Evolutionary conservation across 2,329 filamentous ascomycete genomes (phyloP), one percentile per base, ranked within the genome.

Genomic region (Elsinoe perseae): DNA sequence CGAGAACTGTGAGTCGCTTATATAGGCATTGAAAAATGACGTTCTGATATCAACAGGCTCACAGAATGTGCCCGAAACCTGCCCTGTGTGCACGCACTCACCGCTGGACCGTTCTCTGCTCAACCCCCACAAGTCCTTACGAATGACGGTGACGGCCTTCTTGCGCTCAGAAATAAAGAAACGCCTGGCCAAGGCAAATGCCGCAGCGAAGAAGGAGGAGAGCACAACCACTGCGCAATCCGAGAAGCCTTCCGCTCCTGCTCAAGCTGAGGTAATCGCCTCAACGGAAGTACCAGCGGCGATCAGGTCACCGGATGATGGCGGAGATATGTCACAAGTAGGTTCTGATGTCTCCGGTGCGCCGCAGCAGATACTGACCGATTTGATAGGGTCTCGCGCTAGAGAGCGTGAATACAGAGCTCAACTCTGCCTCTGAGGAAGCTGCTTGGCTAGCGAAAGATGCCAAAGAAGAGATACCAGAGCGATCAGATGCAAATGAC

Each of bases 131-230:
- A 96, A 95, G 69, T 84, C 86, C 25, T 77, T 97, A n/a, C 85
- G 93, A 62, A 93, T 88, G 23, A 98, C 93, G 1, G 86, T 97
- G 62, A 87, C 88, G 63, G 88, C 93, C 10, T 98, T 95, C 67
- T 73, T 98, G 50, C 87, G 91, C 65, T 95, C 86, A 0, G 87
- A 90, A 63, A 87, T 95, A 70, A 95, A 95, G 78, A 95, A 95
- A 72, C 62, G 64, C 16, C 10, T 28, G 3, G 20, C 40, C 12
- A 52, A 52, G 18, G 2, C 25, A 14, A 21, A 36, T 27, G 4
- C 38, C 43, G 27, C 38, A 9, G 18, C 48, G 44, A 43, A 54
- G 23, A 38, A 34, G 46, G 8, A 20, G 40, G 16, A 20, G 14
- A 46, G 3, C 23, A n/a, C 30, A 16, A 2, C 14, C 14, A n/a